Percentiles rank a stretch among this genome's conserved stretches.
phyloP scores from a whole-genome alignment of 129 eudicot genomes.

The Erigeron canadensis region DNA sequence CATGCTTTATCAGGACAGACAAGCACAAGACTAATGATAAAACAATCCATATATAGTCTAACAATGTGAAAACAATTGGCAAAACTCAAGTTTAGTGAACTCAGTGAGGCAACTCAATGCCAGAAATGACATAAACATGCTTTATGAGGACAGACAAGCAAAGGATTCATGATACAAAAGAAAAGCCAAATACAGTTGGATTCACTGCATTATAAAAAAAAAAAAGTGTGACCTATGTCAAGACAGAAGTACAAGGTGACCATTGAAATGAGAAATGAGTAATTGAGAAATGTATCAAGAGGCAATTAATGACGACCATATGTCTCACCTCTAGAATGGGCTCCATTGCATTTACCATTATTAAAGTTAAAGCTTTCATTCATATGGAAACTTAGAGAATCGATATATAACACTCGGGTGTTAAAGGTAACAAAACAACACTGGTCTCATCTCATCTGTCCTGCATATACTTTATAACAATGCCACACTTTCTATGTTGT shows the following conservation, averaged over 20 bases:
- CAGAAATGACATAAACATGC: slow-evolving; percentile 28
- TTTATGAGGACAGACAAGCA: slow-evolving; percentile 31
- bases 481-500: not conserved
- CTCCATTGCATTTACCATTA: slow-evolving; percentile 34
- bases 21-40: slow-evolving; percentile 16
- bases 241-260: slow-evolving; percentile 39
- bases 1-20: slow-evolving; percentile 31
- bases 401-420: slow-evolving; percentile 19
- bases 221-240: slow-evolving; percentile 33
- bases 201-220: slow-evolving; percentile 23
- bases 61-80: not conserved
- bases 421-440: not conserved
- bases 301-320: slow-evolving; percentile 30
- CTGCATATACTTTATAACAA: slow-evolving; percentile 4
- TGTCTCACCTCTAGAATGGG: slow-evolving; percentile 34
- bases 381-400: slow-evolving; percentile 23
- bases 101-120: slow-evolving; percentile 22
- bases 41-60: slow-evolving; percentile 8
- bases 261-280: slow-evolving; percentile 30
- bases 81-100: slow-evolving; percentile 4
- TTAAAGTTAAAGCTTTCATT: slow-evolving; percentile 36
- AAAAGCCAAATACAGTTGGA: slow-evolving; percentile 39
- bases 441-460: slow-evolving; percentile 19
- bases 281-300: slow-evolving; percentile 26
- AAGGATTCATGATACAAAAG: slow-evolving; percentile 20